A percentile compares a stretch with the other conserved stretches of the same genome.
Evolutionary conservation across 345 rosid genomes (phyloP).

Genomic region (Citrus inodora): DNA sequence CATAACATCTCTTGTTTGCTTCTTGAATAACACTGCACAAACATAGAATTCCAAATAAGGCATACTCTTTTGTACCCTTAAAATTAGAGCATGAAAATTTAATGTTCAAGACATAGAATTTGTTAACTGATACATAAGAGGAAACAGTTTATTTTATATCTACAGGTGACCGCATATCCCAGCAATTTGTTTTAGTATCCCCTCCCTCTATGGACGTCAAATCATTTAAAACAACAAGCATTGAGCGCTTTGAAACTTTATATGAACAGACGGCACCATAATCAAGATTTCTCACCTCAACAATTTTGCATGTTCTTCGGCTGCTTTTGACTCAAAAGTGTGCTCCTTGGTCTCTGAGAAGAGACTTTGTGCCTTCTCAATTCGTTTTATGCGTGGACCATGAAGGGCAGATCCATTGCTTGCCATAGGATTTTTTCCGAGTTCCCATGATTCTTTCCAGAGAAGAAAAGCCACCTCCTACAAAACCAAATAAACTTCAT

Average conservation of each 20-base stretch:
- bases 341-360: slow-evolving; percentile 91
- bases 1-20: neutral
- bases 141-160: neutral
- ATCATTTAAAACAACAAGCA: neutral
- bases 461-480: slow-evolving; percentile 94
- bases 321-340: slow-evolving; percentile 91
- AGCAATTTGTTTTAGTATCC: neutral
- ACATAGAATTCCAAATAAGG: neutral
- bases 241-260: neutral
- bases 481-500: slow-evolving; percentile 8
- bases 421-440: slow-evolving; percentile 92
- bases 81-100: neutral
- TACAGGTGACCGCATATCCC: neutral
- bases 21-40: neutral
- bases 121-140: neutral
- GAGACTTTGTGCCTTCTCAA: slow-evolving; percentile 75
- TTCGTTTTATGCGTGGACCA: slow-evolving; percentile 91
- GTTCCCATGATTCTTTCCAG: slow-evolving; percentile 97
- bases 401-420: slow-evolving; percentile 95
- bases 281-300: slow-evolving; percentile 51
- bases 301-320: slow-evolving; percentile 94
- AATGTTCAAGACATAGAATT: neutral
- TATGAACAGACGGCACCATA: neutral
- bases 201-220: neutral
- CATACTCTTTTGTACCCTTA: neutral